A percentile compares a stretch with the other conserved stretches of the same genome.
Conservation (phyloP, 257 asterid species). For the Buddleja alternifolia region DNA sequence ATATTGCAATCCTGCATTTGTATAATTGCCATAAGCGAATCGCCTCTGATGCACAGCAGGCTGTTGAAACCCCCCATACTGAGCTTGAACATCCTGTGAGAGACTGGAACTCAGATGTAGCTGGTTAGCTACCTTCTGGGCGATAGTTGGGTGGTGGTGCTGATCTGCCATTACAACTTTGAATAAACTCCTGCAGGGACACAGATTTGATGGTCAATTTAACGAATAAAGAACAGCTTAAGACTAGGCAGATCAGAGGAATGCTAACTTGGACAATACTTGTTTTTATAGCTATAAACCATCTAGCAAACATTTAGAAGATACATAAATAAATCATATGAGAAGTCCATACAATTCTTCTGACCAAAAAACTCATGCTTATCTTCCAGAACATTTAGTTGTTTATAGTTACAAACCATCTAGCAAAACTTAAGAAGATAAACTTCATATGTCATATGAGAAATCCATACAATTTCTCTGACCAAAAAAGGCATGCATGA, state of each 20-base stretch:
- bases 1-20: slow-evolving; percentile 60
- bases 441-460: no score
- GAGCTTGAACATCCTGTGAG: slow-evolving; percentile 57
- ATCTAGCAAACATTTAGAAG: not conserved
- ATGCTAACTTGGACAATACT: not conserved
- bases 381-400: no score
- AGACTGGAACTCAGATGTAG: slow-evolving; percentile 66
- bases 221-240: not conserved
- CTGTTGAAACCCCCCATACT: slow-evolving; percentile 52
- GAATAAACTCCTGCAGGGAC: slow-evolving; percentile 26
- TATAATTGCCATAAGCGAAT: slow-evolving; percentile 62
- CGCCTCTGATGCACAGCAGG: slow-evolving; percentile 58
- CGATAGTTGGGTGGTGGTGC: slow-evolving; percentile 53
- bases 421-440: not conserved
- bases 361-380: not conserved
- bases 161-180: slow-evolving; percentile 62
- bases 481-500: not conserved
- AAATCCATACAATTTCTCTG: not conserved
- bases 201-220: slow-evolving; percentile 17
- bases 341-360: not conserved
- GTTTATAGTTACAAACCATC: not conserved
- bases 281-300: not conserved
- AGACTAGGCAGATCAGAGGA: not conserved
- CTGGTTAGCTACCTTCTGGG: slow-evolving; percentile 79
- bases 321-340: not conserved